Conservation (phyloP, 441 rosid species). For the Macaranga tanarius region DNA sequence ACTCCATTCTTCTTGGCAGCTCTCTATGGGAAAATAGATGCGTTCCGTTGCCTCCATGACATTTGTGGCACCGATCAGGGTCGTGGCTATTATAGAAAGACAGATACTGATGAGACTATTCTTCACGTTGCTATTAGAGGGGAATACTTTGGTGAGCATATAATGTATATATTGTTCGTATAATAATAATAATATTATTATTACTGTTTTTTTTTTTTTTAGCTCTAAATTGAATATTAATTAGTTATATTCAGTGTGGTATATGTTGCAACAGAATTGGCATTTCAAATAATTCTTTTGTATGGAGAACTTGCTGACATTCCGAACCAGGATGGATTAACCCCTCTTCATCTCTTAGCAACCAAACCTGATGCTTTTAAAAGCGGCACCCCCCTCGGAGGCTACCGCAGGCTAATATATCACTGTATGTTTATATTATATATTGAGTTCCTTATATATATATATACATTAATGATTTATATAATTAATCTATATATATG, state of each 20-base stretch:
- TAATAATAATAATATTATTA: too few relatives aligned
- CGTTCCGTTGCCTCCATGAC: slow-evolving; percentile 29
- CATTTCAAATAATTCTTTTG: slow-evolving; percentile 17
- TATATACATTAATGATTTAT: too few relatives aligned
- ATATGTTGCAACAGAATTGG: slow-evolving; percentile 15
- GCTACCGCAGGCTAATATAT: too few relatives aligned
- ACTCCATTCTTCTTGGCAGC: slow-evolving; percentile 38
- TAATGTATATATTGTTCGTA: too few relatives aligned
- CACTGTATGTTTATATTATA: slow-evolving; percentile 3
- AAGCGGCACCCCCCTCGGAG: slow-evolving; percentile 5
- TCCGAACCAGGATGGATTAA: not conserved
- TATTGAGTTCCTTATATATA: not conserved
- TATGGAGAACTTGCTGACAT: slow-evolving; percentile 8
- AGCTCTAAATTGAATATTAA: too few relatives aligned
- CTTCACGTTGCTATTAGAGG: slow-evolving; percentile 43
- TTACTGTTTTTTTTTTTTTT: too few relatives aligned
- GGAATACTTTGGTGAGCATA: slow-evolving; percentile 30
- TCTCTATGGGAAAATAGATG: slow-evolving; percentile 28
- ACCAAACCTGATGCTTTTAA: slow-evolving; percentile 19
- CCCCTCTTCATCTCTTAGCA: slow-evolving; percentile 23
- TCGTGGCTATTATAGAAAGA: slow-evolving; percentile 13
- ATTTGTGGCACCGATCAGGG: not conserved
- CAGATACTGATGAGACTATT: slow-evolving; percentile 35
- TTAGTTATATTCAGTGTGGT: too few relatives aligned
- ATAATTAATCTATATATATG: slow-evolving; percentile 25